These are phyloP conservation scores for Colletotrichum coccodes DNA, from an alignment of 2,329 filamentous ascomycete genomes.

Conservation along the genomic window DNA sequence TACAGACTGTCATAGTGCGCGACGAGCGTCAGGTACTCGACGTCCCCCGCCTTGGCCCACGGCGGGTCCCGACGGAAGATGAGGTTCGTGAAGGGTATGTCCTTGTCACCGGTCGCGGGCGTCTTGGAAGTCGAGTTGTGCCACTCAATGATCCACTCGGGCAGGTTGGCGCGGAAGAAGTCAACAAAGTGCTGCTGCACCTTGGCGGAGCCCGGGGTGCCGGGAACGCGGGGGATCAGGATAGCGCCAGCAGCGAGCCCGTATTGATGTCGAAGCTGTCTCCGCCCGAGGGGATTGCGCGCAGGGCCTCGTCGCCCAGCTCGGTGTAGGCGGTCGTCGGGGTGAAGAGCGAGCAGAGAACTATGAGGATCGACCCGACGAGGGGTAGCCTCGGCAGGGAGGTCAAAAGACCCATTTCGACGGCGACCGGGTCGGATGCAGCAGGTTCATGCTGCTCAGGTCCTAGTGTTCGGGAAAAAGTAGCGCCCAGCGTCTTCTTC, in stretches of 20 bases:
- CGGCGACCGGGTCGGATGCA: conserved; percentile 18
- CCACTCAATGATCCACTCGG: conserved; percentile 81
- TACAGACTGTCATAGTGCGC: conserved; percentile 95
- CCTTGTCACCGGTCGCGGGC: conserved; percentile 74
- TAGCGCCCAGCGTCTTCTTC: conserved; percentile 14
- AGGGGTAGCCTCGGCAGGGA: conserved; percentile 30
- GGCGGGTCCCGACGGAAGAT: conserved; percentile 91
- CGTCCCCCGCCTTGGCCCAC: conserved; percentile 78
- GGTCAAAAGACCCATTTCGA: conserved; percentile 29
- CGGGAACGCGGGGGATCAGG: conserved; percentile 87
- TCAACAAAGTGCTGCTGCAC: conserved; percentile 85
- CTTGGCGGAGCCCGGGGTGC: conserved; percentile 77
- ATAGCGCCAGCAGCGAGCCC: conserved; percentile 84
- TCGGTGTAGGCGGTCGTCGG: conserved; percentile 53
- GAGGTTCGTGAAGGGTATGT: conserved; percentile 87
- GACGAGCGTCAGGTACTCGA: conserved; percentile 84
- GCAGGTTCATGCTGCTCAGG: conserved; percentile 28
- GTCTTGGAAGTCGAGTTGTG: conserved; percentile 93
- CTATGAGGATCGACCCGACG: conserved; percentile 31
- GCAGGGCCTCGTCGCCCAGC: conserved; percentile 81
- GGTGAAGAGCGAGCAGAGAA: conserved; percentile 36
- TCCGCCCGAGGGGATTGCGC: conserved; percentile 75
- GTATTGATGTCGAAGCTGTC: conserved; percentile 81
- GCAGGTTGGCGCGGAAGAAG: conserved; percentile 81
- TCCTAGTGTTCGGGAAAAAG: not conserved